Percentiles rank a stretch among this genome's conserved stretches.
Evolutionary conservation across 306 rosid species (phyloP).

Genomic region (Biancaea sappan): DNA sequence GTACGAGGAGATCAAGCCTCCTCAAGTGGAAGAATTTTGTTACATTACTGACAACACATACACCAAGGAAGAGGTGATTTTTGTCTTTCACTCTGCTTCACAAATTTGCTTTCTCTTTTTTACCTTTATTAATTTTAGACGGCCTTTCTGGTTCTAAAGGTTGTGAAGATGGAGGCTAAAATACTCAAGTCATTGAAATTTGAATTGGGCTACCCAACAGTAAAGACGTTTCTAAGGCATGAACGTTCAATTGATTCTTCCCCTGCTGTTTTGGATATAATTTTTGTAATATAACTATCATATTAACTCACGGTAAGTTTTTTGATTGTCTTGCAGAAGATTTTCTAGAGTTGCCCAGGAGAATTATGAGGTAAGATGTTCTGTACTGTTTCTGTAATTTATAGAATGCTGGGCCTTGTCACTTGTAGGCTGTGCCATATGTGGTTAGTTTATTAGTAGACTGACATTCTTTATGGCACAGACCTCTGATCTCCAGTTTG

Average conservation of each 20-base stretch:
- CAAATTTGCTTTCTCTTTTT: neutral
- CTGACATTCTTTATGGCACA: constrained; percentile 33
- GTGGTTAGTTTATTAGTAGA: constrained; percentile 12
- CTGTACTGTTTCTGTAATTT: neutral
- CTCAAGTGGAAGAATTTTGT: constrained; percentile 75
- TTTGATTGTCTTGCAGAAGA: constrained; percentile 55
- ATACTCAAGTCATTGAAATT: constrained; percentile 68
- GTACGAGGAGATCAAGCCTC: constrained; percentile 90
- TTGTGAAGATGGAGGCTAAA: constrained; percentile 84
- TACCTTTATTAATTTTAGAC: neutral
- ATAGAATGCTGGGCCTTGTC: neutral
- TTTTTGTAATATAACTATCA: neutral
- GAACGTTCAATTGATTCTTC: constrained; percentile 22
- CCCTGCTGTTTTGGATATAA: neutral
- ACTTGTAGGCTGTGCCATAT: neutral
- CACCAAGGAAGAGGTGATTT: constrained; percentile 64
- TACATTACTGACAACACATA: constrained; percentile 81
- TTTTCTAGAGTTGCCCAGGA: constrained; percentile 60
- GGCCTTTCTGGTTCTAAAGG: constrained; percentile 41
- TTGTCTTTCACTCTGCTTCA: neutral
- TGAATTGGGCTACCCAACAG: constrained; percentile 88
- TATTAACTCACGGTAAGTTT: constrained; percentile 13
- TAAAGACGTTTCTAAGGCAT: constrained; percentile 77
- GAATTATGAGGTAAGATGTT: constrained; percentile 52
- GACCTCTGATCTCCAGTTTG: constrained; percentile 64